Evolutionary conservation across 805 yeast species (phyloP).

Genomic region (Myxozyma neotropica): DNA sequence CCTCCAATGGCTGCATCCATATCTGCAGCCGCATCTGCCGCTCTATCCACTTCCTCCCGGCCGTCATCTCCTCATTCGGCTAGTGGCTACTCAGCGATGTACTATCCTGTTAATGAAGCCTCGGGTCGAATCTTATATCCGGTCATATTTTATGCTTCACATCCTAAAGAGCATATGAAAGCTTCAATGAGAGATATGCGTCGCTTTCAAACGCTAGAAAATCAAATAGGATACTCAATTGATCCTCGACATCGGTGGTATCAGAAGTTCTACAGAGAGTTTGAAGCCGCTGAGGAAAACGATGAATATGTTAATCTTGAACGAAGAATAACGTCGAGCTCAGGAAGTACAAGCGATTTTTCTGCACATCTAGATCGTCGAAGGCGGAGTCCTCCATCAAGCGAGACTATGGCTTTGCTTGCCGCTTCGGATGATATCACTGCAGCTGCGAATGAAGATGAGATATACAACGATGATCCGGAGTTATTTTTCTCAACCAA

Average conservation of each 20-base stretch:
- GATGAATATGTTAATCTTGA: slow-evolving; percentile 7
- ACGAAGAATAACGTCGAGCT: slow-evolving; percentile 17
- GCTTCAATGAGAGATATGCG: slow-evolving; percentile 33
- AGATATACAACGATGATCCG: slow-evolving; percentile 30
- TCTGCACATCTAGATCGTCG: slow-evolving; percentile 12
- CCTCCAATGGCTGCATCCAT: slow-evolving; percentile 26
- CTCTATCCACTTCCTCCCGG: slow-evolving; percentile 4
- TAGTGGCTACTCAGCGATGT: slow-evolving; percentile 5
- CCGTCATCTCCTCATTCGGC: slow-evolving; percentile 24
- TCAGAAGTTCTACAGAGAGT: slow-evolving; percentile 2
- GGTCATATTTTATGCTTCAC: neutral
- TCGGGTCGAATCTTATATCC: slow-evolving; percentile 24
- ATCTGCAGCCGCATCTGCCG: slow-evolving; percentile 26
- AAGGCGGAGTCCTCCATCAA: neutral
- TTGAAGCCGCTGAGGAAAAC: slow-evolving; percentile 4
- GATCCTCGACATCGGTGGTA: slow-evolving; percentile 34
- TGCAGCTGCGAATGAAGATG: slow-evolving; percentile 31
- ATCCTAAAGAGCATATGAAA: slow-evolving; percentile 12
- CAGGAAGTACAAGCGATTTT: slow-evolving; percentile 15
- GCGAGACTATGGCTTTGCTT: slow-evolving; percentile 24
- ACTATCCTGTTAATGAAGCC: slow-evolving; percentile 8
- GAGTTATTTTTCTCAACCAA: slow-evolving; percentile 33
- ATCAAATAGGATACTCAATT: slow-evolving; percentile 30
- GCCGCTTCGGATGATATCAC: slow-evolving; percentile 26
- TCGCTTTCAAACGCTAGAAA: slow-evolving; percentile 29